A percentile compares a stretch with the other conserved stretches of the same genome.
Conservation (phyloP, 345 rosid genomes). For the Euphorbia pulcherrima region DNA sequence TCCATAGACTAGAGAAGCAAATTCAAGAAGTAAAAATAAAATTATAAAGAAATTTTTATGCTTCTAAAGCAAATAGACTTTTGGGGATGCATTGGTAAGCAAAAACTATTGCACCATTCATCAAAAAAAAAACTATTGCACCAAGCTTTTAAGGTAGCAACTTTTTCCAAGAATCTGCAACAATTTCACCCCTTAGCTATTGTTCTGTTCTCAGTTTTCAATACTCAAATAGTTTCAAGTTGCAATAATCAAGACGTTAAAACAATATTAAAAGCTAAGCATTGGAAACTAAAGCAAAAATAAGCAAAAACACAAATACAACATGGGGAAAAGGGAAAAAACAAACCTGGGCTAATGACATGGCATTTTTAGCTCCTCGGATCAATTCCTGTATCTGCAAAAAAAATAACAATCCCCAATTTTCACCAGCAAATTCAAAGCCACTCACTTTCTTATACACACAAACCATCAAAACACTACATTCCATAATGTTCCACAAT, state of each 20-base stretch:
- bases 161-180: conserved; percentile 11
- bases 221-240: conserved; percentile 7
- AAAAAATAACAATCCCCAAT: conserved; percentile 18
- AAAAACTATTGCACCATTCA: neutral
- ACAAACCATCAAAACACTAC: conserved; percentile 9
- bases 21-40: conserved; percentile 4
- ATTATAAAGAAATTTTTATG: neutral
- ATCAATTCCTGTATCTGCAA: conserved; percentile 75
- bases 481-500: neutral
- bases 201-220: conserved; percentile 2
- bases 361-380: conserved; percentile 53
- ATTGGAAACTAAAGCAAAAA: conserved; percentile 19
- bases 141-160: too few species aligned
- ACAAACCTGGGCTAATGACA: conserved; percentile 92
- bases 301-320: conserved; percentile 7
- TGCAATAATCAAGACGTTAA: conserved; percentile 5
- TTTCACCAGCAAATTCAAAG: conserved; percentile 19
- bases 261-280: neutral
- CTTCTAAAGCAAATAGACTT: neutral
- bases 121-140: too few species aligned
- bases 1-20: neutral
- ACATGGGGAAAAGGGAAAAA: conserved; percentile 14
- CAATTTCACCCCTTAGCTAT: conserved; percentile 3
- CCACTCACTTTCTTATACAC: conserved; percentile 3
- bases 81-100: neutral